Percentiles rank a stretch among this genome's conserved stretches.
phyloP scores from a whole-genome alignment of 208 protist genomes.

The Blastocrithidia nonstop region DNA sequence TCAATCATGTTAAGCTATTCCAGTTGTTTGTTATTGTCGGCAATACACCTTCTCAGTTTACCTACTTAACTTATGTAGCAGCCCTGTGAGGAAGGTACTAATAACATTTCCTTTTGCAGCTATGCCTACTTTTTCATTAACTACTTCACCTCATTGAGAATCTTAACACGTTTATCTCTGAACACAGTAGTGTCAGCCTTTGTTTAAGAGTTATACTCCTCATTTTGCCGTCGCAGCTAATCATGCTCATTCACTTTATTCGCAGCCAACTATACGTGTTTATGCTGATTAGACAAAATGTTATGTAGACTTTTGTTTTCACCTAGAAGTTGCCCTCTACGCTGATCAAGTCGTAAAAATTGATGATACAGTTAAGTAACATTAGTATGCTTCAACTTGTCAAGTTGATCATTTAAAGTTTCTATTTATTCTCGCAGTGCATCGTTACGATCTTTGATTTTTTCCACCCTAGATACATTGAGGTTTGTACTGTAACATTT shows the following conservation, averaged over 20 bases:
- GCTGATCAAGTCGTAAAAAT: constrained; percentile 39
- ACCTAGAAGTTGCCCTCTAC: constrained; percentile 45
- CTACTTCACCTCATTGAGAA: constrained; percentile 14
- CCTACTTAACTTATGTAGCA: too few species aligned
- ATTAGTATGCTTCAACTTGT: constrained; percentile 30
- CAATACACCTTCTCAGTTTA: constrained; percentile 15
- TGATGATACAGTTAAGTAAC: constrained; percentile 52
- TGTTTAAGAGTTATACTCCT: constrained; percentile 32
- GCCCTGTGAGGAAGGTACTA: constrained; percentile 6
- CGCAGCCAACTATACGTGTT: constrained; percentile 46
- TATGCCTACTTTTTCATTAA: constrained; percentile 18
- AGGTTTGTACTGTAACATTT: too few species aligned
- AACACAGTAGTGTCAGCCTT: constrained; percentile 61
- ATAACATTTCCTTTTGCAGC: constrained; percentile 27
- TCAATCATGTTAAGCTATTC: constrained; percentile 8
- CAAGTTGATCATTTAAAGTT: constrained; percentile 34
- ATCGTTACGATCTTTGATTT: constrained; percentile 26
- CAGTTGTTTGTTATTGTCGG: constrained; percentile 2
- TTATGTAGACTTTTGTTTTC: constrained; percentile 63
- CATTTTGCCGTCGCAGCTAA: constrained; percentile 38
- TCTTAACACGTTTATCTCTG: constrained; percentile 33
- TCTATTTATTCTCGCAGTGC: constrained; percentile 33
- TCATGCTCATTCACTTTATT: constrained; percentile 23
- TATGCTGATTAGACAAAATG: constrained; percentile 60
- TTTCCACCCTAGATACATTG: constrained; percentile 13